phyloP scores from a whole-genome alignment of 176 grass and related monocot genomes.

The Phyllostachys edulis region DNA sequence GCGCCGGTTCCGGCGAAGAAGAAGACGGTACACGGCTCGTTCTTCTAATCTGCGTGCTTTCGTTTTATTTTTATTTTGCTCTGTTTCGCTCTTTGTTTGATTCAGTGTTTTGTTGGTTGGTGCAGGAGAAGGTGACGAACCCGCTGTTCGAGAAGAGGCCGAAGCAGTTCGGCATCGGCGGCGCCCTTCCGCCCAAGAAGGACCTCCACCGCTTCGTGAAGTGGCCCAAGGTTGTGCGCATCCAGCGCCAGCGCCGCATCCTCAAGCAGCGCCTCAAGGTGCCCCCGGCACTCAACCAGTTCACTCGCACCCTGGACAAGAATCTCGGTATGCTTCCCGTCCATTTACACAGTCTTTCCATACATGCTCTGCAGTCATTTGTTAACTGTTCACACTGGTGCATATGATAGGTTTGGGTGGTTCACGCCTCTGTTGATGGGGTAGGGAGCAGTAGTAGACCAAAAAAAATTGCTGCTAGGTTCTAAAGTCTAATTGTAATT shows the following conservation, averaged over 20 bases:
- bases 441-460: neutral
- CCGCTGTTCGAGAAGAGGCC: conserved; percentile 90
- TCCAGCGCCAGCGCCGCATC: conserved; percentile 85
- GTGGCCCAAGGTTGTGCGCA: conserved; percentile 90
- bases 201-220: conserved; percentile 81
- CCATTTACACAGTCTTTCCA: neutral
- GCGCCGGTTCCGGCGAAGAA: conserved; percentile 33
- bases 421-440: neutral
- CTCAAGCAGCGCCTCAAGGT: conserved; percentile 97
- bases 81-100: neutral
- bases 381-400: neutral
- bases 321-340: conserved; percentile 59
- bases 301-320: conserved; percentile 90
- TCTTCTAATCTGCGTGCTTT: too few relatives aligned
- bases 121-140: conserved; percentile 70
- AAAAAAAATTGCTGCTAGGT: neutral
- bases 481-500: neutral
- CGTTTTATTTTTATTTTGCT: neutral
- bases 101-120: neutral
- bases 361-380: neutral
- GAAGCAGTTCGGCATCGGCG: conserved; percentile 91
- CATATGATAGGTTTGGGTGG: neutral
- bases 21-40: conserved; percentile 7
- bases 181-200: conserved; percentile 80
- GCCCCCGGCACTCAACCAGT: conserved; percentile 82